Base-by-base conservation (phyloP, 768 basidiomycete genomes). In the Rhodotorula toruloides region DNA sequence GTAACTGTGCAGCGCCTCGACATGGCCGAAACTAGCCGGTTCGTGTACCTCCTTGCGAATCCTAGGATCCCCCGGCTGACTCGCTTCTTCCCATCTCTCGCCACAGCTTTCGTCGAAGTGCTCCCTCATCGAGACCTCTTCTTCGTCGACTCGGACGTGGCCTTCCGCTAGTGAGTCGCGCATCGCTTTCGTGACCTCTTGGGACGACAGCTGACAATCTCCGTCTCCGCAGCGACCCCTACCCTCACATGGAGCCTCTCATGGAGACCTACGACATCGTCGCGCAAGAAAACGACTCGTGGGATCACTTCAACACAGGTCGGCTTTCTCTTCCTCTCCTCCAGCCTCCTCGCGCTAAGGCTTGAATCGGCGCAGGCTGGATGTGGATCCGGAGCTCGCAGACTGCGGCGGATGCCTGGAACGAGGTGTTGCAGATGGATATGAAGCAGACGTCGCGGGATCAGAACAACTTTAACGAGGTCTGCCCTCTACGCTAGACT, bases 61-160 rank as follows among this genome's bases (percentile, higher is more conserved):
- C 4, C 25, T 11, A 22, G 6, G 4, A 13, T 1, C 2, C 16
- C n/a, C 13, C 10, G 22, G 34, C 42, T 53, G 22, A 53, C 14
- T 4, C 48, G 13, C 22, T 22, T 16, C 14, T 44, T 2, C 6
- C 50, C 32, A 16, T 36, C 21, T 14, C 39, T 8, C 10, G 8
- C 16, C 52, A 17, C 58, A 64, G 63, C 56, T 25, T 44, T 70
- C 34, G 66, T 66, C 57, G 68, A 70, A 36, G 44, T 65, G 16
- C 52, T 70, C 1, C 55, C 56, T 2, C 31, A 49, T 6, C 66
- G 66, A 31, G 70, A 71, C 57, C 62, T 67, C n/a, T 71, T 67
- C 55, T 71, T 71, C 48, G 34, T 67, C 50, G 70, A 71, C 46
- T 59, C 65, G n/a, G 70, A 71, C 47, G 65, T 71, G 9, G 21